Conservation (phyloP, 2,329 filamentous ascomycete species). For the Cladosporium sp. region DNA sequence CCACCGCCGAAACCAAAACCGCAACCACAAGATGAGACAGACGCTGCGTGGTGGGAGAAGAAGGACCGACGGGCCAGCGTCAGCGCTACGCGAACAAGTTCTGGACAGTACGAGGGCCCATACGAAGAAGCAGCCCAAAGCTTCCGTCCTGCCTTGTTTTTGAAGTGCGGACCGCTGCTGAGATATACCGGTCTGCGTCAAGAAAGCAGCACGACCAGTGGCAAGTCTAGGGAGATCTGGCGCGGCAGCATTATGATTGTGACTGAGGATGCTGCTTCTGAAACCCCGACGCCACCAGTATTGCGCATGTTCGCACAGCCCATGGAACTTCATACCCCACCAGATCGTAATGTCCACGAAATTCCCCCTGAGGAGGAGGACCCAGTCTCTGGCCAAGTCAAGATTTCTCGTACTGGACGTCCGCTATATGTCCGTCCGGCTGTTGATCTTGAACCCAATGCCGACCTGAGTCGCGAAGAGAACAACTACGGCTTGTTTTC, state of each 20-base stretch:
- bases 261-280: slow-evolving; percentile 79
- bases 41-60: slow-evolving; percentile 71
- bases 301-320: slow-evolving; percentile 85
- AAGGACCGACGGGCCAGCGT: slow-evolving; percentile 29
- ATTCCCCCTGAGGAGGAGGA: slow-evolving; percentile 83
- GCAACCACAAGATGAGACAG: slow-evolving; percentile 18
- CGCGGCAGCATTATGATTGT: slow-evolving; percentile 95
- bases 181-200: slow-evolving; percentile 82
- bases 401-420: slow-evolving; percentile 79
- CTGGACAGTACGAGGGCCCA: slow-evolving; percentile 59
- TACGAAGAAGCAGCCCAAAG: slow-evolving; percentile 67
- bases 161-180: slow-evolving; percentile 88
- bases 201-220: slow-evolving; percentile 50
- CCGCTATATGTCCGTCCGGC: slow-evolving; percentile 87
- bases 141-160: slow-evolving; percentile 80
- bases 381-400: slow-evolving; percentile 83
- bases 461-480: slow-evolving; percentile 77
- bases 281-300: slow-evolving; percentile 75
- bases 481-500: slow-evolving; percentile 84
- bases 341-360: slow-evolving; percentile 66
- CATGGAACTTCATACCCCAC: slow-evolving; percentile 77
- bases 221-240: slow-evolving; percentile 67
- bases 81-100: slow-evolving; percentile 13
- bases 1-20: slow-evolving; percentile 6
- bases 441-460: slow-evolving; percentile 77